A percentile compares a stretch with the other conserved stretches of the same genome.
Evolutionary conservation across 2,329 filamentous ascomycete species (phyloP).

Genomic region (Fusarium graminum): DNA sequence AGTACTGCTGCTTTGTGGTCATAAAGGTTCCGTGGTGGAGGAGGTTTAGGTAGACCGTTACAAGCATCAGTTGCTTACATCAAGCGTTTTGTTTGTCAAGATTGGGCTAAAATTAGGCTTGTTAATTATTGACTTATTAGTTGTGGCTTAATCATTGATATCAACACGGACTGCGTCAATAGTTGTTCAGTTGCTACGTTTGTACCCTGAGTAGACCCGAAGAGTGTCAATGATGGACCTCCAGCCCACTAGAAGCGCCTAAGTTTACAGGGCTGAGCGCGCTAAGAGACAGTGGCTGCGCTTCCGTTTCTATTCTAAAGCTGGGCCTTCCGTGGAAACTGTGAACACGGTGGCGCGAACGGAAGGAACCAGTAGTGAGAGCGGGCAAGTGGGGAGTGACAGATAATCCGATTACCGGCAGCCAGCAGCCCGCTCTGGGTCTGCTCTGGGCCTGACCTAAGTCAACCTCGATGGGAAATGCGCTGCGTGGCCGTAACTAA

Average conservation of each 20-base stretch:
- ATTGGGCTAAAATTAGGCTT: neutral
- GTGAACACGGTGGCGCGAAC: slow-evolving; percentile 55
- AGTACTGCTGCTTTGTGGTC: slow-evolving; percentile 20
- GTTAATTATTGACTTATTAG: neutral
- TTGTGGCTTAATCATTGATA: neutral
- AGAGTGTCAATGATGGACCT: slow-evolving; percentile 14
- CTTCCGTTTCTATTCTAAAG: slow-evolving; percentile 18
- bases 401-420: slow-evolving; percentile 54
- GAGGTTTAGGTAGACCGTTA: slow-evolving; percentile 16
- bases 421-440: slow-evolving; percentile 30
- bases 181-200: neutral
- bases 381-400: slow-evolving; percentile 47
- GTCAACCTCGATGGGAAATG: slow-evolving; percentile 29
- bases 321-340: slow-evolving; percentile 37
- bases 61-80: slow-evolving; percentile 10
- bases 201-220: neutral
- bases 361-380: slow-evolving; percentile 35
- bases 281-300: slow-evolving; percentile 33
- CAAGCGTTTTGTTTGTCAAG: slow-evolving; percentile 25
- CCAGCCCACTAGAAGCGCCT: slow-evolving; percentile 25
- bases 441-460: slow-evolving; percentile 13
- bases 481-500: slow-evolving; percentile 51
- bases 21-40: slow-evolving; percentile 2
- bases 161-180: neutral
- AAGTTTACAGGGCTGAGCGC: slow-evolving; percentile 37